Evolutionary conservation across 2,329 filamentous ascomycete genomes (phyloP), one percentile per base, ranked within the genome.

Genomic region (Talaromyces sp.): DNA sequence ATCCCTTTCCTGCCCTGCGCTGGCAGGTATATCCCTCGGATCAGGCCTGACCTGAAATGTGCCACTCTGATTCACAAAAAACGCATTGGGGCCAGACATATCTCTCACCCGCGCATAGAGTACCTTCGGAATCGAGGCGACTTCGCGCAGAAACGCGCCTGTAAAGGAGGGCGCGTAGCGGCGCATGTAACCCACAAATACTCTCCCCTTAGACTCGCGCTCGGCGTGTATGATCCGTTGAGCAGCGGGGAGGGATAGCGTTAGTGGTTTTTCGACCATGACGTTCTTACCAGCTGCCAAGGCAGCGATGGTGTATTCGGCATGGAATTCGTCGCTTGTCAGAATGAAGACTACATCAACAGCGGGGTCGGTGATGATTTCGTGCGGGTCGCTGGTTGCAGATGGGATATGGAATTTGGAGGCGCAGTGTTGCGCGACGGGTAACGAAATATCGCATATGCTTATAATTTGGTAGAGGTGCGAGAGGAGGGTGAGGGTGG

Each of bases 181-280:
- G 22, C 87, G 78, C 80, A 87, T 87, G 63, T 85, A 87, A 1
- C 86, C 86, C 0, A 89, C 84, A 70, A 89, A 85, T 1, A 87
- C 79, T 35, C 73, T 78, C 4, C 75, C 76, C 2, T 75, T 72
- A 0, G 80, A 79, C 0, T 66, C 69, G 19, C 74, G 72, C 70
- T 87, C 83, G 0, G 85, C 85, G 0, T 76, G 80, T 35, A 83
- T 74, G 24, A 89, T 82, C 0, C 75, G 71, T 31, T 82, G 73
- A 0, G 82, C 75, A 56, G 82, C 81, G 2, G 75, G 77, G 22
- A 83, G 73, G 27, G 78, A 83, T 4, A 88, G 70, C 0, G 85
- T 80, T 1, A 86, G 69, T 0, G 87, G 87, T 65, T 88, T 87
- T 71, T 89, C 86, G 3, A 89, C 75, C 66, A 89, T 79, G 11